phyloP scores from a whole-genome alignment of 208 protist species.

The Tritrichomonas musculus region DNA sequence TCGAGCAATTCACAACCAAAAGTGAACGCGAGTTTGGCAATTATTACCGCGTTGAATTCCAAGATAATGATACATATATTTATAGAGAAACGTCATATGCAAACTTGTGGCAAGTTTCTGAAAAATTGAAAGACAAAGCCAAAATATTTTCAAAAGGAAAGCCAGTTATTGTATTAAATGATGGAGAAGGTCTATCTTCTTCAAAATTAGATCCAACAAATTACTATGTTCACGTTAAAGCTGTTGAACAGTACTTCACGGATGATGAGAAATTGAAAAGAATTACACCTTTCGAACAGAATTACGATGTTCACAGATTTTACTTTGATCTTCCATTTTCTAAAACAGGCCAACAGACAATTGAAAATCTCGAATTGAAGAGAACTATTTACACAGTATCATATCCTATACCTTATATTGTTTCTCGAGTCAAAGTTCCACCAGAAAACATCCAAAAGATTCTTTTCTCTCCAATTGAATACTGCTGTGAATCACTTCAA shows the following conservation, averaged over 20 bases:
- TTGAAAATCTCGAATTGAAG: background rate
- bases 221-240: slow-evolving; percentile 1
- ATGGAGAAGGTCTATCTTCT: background rate
- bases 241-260: background rate
- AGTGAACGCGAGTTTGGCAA: background rate
- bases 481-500: background rate
- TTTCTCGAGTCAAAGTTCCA: background rate
- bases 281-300: slow-evolving; percentile 6
- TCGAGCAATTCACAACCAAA: background rate
- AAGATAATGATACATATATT: background rate
- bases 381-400: background rate
- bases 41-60: background rate
- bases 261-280: background rate
- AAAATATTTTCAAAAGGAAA: background rate
- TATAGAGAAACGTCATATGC: background rate
- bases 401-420: background rate
- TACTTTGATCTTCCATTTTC: slow-evolving; percentile 27
- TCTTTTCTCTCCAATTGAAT: slow-evolving; percentile 2
- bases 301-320: background rate
- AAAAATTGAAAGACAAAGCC: background rate
- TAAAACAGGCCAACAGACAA: background rate
- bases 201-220: background rate
- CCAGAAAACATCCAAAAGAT: background rate
- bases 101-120: background rate
- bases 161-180: background rate